These are phyloP conservation scores for Spiraea crenata DNA, from an alignment of 331 rosid species.

Conservation along the genomic window DNA sequence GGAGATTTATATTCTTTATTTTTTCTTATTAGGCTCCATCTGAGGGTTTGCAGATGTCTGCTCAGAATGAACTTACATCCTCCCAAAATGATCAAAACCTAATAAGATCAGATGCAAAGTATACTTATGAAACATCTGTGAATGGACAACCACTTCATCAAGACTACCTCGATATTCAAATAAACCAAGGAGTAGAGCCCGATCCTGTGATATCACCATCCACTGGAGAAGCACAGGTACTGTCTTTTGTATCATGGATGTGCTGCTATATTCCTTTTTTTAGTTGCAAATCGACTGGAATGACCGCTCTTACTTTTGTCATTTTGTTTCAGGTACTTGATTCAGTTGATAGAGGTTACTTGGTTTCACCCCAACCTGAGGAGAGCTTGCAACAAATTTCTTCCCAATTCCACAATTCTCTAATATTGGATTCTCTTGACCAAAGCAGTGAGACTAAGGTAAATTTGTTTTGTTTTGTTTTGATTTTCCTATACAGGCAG, in stretches of 20 bases:
- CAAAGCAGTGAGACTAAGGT: slow-evolving; percentile 65
- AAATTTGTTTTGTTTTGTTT: background rate
- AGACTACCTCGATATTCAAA: slow-evolving; percentile 57
- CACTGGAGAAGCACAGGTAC: slow-evolving; percentile 64
- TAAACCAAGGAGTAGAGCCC: slow-evolving; percentile 48
- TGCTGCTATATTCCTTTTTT: slow-evolving; percentile 6
- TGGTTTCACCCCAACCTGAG: slow-evolving; percentile 55
- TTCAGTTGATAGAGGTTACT: slow-evolving; percentile 55
- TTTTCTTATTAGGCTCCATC: slow-evolving; percentile 48
- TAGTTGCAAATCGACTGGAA: slow-evolving; percentile 7
- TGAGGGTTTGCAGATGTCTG: slow-evolving; percentile 56
- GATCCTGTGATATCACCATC: slow-evolving; percentile 58
- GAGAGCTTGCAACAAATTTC: slow-evolving; percentile 69
- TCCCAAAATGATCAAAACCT: slow-evolving; percentile 67
- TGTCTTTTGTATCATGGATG: background rate
- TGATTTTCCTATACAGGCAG: background rate
- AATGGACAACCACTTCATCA: slow-evolving; percentile 67
- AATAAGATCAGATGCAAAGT: slow-evolving; percentile 54
- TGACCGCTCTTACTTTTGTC: background rate
- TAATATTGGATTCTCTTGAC: slow-evolving; percentile 59
- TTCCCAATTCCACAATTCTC: slow-evolving; percentile 68
- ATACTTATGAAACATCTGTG: slow-evolving; percentile 61
- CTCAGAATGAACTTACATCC: slow-evolving; percentile 52
- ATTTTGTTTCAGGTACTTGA: slow-evolving; percentile 43
- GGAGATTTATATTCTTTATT: slow-evolving; percentile 9